Base-by-base conservation (phyloP, 768 basidiomycete genomes). In the Hericium coralloides region DNA sequence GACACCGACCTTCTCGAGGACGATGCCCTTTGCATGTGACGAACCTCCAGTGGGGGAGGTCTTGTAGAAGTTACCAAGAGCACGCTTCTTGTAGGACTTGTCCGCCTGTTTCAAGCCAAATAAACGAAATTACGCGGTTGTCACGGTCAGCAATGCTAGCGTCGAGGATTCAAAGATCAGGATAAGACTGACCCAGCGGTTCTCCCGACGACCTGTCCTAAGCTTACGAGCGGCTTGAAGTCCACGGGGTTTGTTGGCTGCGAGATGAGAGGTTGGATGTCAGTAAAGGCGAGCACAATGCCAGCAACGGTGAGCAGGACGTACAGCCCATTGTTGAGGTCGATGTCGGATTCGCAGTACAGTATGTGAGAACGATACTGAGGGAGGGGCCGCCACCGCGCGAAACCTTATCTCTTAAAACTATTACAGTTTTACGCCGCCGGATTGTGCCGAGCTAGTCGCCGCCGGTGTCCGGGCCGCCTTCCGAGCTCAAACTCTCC, bases 1-100 rank as follows among this genome's bases (percentile, higher is more conserved):
- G 63, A 99, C 95, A 71, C 97, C 97, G 69, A 99, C 94, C 81
- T 99, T 99, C 79, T 99, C 97, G 59, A 99, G 87, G 59, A 99
- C 97, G 70, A 99, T 99, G 64, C 97, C 97, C 81, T 99, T 99
- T 65, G 97, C 97, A 75, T 99, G 97, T 64, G 97, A 98, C 57
- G 94, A 95, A 64, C 97, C 97, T 77, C 94, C 97, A 60, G 97
- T 98, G 49, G 97, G 97, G 36, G 95, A 98, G 69, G 97, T 98
- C 81, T 95, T 97, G 89, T 95, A 99, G 71, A 97, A 85, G 79
- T 98, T 99, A 60, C 97, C 97, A 58, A 99, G 86, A 58, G 97
- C 97, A 70, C 97, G 90, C 78, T 98, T 99, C 85, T 98, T 99
- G 80, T 98, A 99, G 48, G 85, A 78, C 76, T 95, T 95, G 77